Evolutionary conservation across 345 rosid species (phyloP).

Genomic region (Acer yangbiense): DNA sequence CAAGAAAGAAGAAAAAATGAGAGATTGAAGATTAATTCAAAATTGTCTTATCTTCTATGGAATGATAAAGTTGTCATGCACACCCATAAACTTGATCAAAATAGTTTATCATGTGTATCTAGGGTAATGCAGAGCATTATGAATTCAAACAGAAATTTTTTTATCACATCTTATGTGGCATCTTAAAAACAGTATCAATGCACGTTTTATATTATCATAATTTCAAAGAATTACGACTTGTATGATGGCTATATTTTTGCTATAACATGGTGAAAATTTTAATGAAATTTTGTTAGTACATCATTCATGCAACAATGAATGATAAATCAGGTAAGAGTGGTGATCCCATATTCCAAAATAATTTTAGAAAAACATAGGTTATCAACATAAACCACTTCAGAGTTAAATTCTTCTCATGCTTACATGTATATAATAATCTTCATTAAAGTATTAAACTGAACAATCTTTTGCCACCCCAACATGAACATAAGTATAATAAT

Average conservation of each 20-base stretch:
- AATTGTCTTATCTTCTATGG: constrained; percentile 1
- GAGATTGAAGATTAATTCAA: not conserved
- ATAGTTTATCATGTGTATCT: not conserved
- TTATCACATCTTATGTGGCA: not conserved
- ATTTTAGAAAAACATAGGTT: constrained; percentile 4
- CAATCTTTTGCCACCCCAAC: not conserved
- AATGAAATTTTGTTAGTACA: not conserved
- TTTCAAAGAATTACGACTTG: not conserved
- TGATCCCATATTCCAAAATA: not conserved
- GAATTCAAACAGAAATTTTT: not conserved
- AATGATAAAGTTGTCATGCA: not conserved
- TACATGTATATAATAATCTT: not conserved
- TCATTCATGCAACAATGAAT: not conserved
- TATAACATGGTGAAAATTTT: not conserved
- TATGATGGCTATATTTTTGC: not conserved
- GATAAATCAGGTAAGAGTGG: not conserved
- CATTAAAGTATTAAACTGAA: not conserved
- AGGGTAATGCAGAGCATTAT: not conserved
- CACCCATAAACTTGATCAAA: not conserved
- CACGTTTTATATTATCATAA: not conserved
- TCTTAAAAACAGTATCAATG: not conserved
- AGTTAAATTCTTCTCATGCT: not conserved
- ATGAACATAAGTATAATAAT: not conserved
- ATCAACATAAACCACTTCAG: not conserved
- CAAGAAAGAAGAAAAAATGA: not conserved